Percentiles rank a stretch among this genome's conserved stretches.
phyloP scores from a whole-genome alignment of 768 basidiomycete genomes.

The Pisolithus tinctorius region DNA sequence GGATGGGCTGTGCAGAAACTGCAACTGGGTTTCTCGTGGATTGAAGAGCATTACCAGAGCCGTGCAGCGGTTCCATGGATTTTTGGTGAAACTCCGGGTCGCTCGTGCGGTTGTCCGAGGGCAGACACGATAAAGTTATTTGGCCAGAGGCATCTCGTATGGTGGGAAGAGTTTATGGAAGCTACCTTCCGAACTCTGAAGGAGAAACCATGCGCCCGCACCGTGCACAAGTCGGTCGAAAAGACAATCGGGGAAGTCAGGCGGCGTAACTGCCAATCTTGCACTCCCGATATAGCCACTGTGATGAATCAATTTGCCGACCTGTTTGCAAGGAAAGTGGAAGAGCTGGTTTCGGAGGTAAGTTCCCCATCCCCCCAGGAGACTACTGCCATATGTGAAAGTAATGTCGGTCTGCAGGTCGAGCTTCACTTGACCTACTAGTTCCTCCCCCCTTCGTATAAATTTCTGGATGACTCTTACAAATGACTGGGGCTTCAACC shows the following conservation, averaged over 20 bases:
- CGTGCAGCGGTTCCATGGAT: background rate
- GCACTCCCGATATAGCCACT: constrained; percentile 2
- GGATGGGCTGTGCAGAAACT: constrained; percentile 7
- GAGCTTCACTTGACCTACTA: background rate
- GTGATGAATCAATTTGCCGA: constrained; percentile 11
- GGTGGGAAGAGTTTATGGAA: constrained; percentile 20
- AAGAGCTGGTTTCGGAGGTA: background rate
- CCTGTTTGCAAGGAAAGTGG: constrained; percentile 9
- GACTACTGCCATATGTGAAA: no score
- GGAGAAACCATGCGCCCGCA: constrained; percentile 13
- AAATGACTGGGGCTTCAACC: no score
- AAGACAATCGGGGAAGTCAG: constrained; percentile 1
- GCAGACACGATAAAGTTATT: background rate
- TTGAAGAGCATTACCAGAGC: constrained; percentile 6
- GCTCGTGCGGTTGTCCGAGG: background rate
- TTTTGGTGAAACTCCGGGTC: background rate
- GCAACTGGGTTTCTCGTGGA: constrained; percentile 7
- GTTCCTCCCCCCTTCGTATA: no score
- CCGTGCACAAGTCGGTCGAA: background rate
- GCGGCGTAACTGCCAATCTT: background rate
- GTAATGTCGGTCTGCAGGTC: background rate
- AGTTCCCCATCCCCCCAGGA: background rate
- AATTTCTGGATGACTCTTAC: no score
- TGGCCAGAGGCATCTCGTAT: background rate
- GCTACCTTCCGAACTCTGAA: constrained; percentile 6